Evolutionary conservation across 2,329 filamentous ascomycete species (phyloP), one percentile per base, ranked within the genome.

Genomic region (Verticillium klebahnii): DNA sequence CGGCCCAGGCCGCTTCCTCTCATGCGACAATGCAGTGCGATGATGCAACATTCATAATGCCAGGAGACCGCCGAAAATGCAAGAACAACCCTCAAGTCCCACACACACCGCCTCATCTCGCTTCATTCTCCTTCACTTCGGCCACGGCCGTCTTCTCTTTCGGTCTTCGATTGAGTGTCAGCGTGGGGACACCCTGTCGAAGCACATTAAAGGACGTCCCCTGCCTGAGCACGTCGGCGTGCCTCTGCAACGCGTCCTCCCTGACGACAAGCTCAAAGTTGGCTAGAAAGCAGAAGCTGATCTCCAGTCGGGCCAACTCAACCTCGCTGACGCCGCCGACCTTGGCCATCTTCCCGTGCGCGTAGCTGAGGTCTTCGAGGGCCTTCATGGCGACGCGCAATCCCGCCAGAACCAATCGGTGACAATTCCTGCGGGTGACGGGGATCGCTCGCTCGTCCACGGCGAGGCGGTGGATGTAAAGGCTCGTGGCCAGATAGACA

Each of bases 361-460:
- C 86, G 77, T 96, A 97, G 68, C 89, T 91, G 60, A 94, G 83
- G 73, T 98, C 94, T 74, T 99, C 94, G n/a, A 97, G 79, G 0
- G 92, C 91, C 77, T 98, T 99, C 85, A 93, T 95, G 15, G 94
- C 93, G 3, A 97, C 91, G 39, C 93, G 82, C 60, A 97, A 81
- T 7, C 90, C 91, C 0, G 92, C 93, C 17, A 99, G 83, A 36
- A 96, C 82, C 8, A 98, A 79, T 2, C 95, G 87, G 74, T 99
- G 94, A 64, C 92, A 89, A 65, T 96, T 98, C 61, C 92, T 85
- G 62, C 85, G 83, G 2, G 93, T 96, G 8, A 97, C 89, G 1
- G 89, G 88, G 25, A 98, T 89, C 29, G 89, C 85, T 67, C 86
- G 86, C 71, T 96, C 91, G 55, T 89, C 82, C 14, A 94, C 87